phyloP scores from a whole-genome alignment of 2,329 filamentous ascomycete genomes.

The Bipolaris zeicola region DNA sequence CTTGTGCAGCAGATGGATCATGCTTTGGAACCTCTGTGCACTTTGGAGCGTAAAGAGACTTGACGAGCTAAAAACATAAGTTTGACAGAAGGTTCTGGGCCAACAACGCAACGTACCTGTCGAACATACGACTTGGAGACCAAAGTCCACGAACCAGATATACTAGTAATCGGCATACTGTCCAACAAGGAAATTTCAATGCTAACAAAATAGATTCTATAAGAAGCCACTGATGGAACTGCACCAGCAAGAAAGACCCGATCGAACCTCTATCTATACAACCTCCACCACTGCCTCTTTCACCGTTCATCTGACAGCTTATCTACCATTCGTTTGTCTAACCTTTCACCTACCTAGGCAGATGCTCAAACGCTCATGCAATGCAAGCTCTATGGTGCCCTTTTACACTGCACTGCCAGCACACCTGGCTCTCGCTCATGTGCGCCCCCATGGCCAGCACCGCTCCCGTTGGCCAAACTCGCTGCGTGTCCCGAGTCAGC shows the following conservation, averaged over 20 bases:
- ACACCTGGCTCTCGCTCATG: background rate
- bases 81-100: background rate
- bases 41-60: background rate
- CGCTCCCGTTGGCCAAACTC: background rate
- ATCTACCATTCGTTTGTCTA: background rate
- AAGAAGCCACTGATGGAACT: background rate
- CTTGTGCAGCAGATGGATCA: background rate
- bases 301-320: background rate
- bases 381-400: background rate
- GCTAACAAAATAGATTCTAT: background rate
- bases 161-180: slow-evolving; percentile 4
- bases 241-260: background rate
- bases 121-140: background rate
- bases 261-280: background rate
- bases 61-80: slow-evolving; percentile 1
- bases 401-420: slow-evolving; percentile 6
- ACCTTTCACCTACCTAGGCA: background rate
- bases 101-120: background rate
- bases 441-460: background rate
- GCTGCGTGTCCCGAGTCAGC: background rate
- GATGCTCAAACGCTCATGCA: background rate
- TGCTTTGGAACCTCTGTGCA: background rate
- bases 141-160: background rate
- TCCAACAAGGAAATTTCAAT: background rate
- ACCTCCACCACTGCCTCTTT: background rate